Evolutionary conservation across 2,329 filamentous ascomycete species (phyloP).

Genomic region (Arthrobotrys pseudoclavata): DNA sequence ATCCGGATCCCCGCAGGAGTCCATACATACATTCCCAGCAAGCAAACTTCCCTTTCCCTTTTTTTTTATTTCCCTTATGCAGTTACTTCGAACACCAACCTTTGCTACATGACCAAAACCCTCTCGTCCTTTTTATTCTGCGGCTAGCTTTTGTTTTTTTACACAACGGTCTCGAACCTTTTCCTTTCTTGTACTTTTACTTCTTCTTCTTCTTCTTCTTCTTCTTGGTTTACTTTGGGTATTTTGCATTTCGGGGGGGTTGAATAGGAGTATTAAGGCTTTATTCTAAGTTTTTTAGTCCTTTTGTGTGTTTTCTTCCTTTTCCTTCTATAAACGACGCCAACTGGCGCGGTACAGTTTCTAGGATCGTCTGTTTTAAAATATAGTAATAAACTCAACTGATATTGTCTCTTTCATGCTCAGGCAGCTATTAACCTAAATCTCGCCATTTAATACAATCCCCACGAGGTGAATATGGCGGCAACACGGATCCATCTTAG

Average conservation of each 20-base stretch:
- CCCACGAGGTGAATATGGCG: neutral
- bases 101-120: neutral
- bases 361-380: constrained; percentile 12
- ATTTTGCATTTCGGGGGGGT: constrained; percentile 40
- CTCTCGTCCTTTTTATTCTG: constrained; percentile 2
- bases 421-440: too few species aligned
- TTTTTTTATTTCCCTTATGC: neutral
- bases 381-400: too few species aligned
- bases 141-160: constrained; percentile 7
- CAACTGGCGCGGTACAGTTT: constrained; percentile 50
- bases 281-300: constrained; percentile 18
- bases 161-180: constrained; percentile 18
- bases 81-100: neutral
- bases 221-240: constrained; percentile 1
- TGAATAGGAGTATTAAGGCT: constrained; percentile 39
- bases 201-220: constrained; percentile 5
- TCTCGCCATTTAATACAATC: too few species aligned
- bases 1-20: neutral
- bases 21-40: constrained; percentile 2
- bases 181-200: constrained; percentile 49
- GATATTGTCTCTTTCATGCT: too few species aligned
- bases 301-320: constrained; percentile 1
- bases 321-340: constrained; percentile 48
- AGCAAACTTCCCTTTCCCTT: constrained; percentile 3
- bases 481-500: too few species aligned